These are phyloP conservation scores for Barnettozyma pratensis DNA, from an alignment of 805 yeast genomes.

Conservation along the genomic window DNA sequence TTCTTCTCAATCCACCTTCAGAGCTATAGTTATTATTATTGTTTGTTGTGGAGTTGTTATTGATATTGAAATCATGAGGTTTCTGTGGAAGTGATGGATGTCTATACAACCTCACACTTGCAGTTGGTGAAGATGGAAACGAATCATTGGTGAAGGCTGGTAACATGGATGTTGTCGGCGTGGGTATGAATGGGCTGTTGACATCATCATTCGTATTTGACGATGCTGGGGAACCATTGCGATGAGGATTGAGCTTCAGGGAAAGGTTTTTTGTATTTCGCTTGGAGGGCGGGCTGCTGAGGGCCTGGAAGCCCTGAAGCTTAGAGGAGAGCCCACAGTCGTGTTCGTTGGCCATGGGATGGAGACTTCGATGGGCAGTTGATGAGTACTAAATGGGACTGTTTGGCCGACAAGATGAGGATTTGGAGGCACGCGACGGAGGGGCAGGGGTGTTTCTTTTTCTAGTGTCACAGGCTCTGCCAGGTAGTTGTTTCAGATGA, in stretches of 20 bases:
- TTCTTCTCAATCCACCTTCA: conserved; percentile 16
- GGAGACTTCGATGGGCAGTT: not conserved
- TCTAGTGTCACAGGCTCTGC: too few relatives aligned
- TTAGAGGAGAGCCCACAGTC: conserved; percentile 4
- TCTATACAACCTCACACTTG: conserved; percentile 17
- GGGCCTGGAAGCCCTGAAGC: conserved; percentile 8
- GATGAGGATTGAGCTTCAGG: conserved; percentile 11
- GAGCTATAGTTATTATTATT: not conserved
- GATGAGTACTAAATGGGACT: too few relatives aligned
- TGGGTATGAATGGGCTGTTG: not conserved
- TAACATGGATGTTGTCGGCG: conserved; percentile 2
- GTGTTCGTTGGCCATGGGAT: not conserved
- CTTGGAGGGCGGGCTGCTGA: conserved; percentile 21
- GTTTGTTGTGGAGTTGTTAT: not conserved
- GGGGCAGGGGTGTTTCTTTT: too few relatives aligned
- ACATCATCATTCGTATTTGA: not conserved
- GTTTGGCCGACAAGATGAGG: too few relatives aligned
- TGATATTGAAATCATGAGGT: not conserved
- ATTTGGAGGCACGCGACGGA: too few relatives aligned
- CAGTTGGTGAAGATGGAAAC: conserved; percentile 3
- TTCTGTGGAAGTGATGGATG: conserved; percentile 22
- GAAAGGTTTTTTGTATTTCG: conserved; percentile 25
- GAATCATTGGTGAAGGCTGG: not conserved
- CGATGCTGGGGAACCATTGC: not conserved
- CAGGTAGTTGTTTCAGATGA: too few relatives aligned